Evolutionary conservation across 805 yeast genomes (phyloP), one percentile per base, ranked within the genome.

Genomic region (Monosporozyma unispora): DNA sequence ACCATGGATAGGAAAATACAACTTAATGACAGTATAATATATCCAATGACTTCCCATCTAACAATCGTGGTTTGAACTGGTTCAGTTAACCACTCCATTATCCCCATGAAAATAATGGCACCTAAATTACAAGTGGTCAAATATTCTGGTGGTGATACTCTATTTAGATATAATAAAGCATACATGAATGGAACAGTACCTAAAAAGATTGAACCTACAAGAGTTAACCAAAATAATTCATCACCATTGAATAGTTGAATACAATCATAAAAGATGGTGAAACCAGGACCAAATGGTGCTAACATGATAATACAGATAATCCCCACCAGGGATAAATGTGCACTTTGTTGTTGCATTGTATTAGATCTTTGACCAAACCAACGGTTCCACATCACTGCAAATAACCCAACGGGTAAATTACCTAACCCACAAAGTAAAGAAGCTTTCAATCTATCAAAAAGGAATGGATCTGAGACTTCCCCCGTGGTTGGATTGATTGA

Each of bases 371-470:
- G 33, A 22, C 49, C 53, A 27, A 61, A 61, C 68, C 68, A 64
- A 33, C 54, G 52, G 47, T 60, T 58, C 60, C 66, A 62, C 43
- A 63, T 42, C 4, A 66, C 65, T 6, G 61, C 59, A 28, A 61
- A 58, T 8, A 68, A 64, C 6, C 69, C 69, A n/a, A 62, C 52
- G 0, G 63, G 45, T 37, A 65, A 52, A 11, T 63, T 56, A 18
- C 66, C 63, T 23, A 66, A 43, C 10, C 70, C 70, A 45, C 65
- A 61, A 18, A 64, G 56, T 44, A 66, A 53, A 22, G 65, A 56
- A 11, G 68, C 67, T 45, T 63, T 65, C 35, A 66, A 50, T 50
- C 70, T 59, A 48, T 65, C 68, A 45, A 66, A 66, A 8, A 66
- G 56, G 46, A 59, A 66, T 3, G 69, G 70, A 46, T 64, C 63